phyloP scores from a whole-genome alignment of 495 filamentous ascomycete species.

The Coniosporium apollinis region DNA sequence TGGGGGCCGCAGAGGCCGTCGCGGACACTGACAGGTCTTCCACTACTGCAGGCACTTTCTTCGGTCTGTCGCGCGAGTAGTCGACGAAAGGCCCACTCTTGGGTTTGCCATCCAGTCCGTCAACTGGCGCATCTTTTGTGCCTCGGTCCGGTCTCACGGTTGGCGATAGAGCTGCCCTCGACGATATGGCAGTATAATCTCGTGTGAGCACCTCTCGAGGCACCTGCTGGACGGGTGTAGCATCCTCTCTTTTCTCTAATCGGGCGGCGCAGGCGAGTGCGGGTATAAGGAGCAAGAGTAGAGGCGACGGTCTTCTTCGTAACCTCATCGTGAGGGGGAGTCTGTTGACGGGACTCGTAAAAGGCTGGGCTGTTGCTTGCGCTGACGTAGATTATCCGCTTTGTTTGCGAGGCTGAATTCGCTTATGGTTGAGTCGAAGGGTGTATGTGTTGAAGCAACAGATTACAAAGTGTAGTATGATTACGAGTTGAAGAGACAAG shows the following conservation, averaged over 20 bases:
- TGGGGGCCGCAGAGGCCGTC: slow-evolving; percentile 3
- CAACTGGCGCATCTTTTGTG: slow-evolving; percentile 80
- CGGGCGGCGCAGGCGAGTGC: slow-evolving; percentile 16
- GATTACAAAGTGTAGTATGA: not conserved
- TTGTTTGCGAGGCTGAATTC: not conserved
- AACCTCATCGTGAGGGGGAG: slow-evolving; percentile 28
- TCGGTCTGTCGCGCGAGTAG: slow-evolving; percentile 19
- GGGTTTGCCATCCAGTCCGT: slow-evolving; percentile 90
- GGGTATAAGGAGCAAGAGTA: slow-evolving; percentile 31
- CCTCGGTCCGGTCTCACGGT: slow-evolving; percentile 32
- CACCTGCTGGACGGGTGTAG: slow-evolving; percentile 12
- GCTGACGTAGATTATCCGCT: no score
- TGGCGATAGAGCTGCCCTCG: slow-evolving; percentile 15
- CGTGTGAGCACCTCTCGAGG: not conserved
- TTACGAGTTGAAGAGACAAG: not conserved
- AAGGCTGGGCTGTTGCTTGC: no score
- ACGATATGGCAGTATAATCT: slow-evolving; percentile 2
- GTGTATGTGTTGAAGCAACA: not conserved
- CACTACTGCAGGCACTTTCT: slow-evolving; percentile 32
- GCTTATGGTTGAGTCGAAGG: not conserved
- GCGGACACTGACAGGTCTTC: slow-evolving; percentile 4
- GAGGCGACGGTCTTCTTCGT: slow-evolving; percentile 23
- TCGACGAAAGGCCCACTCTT: slow-evolving; percentile 59
- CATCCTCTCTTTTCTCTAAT: slow-evolving; percentile 7
- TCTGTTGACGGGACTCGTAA: no score